Base-by-base conservation (phyloP, 2,329 filamentous ascomycete species). In the Sporothrix globosa region DNA sequence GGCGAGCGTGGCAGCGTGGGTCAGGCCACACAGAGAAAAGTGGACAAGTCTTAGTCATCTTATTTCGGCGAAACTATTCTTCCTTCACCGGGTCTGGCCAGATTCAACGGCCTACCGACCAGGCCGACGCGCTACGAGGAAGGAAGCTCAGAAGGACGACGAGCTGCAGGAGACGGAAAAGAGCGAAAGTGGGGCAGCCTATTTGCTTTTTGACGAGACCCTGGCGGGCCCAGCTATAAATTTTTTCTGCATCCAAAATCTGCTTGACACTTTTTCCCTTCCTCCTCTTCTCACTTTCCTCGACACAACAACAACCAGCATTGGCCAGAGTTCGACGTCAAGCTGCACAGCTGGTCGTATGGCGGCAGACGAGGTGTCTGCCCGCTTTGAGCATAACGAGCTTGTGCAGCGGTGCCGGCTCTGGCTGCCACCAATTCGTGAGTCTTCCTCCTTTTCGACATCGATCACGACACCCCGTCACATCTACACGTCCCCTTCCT, bases 191-290 rank as follows among this genome's bases (percentile, higher is more conserved):
- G 63, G 34, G 50, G 65, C 65, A 19, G 30, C 44, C 44, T 13
- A 41, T 69, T 69, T 69, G n/a, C 53, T 46, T 67, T n/a, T 67
- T n/a, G 61, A 27, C 53, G 44, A 46, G 21, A 30, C 10, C 11
- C 11, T 13, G 17, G 14, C 41, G 41, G 14, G 41, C 5, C 39
- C 14, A 44, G 63, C 70, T 72, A 72, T 72, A 72, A 72, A 72
- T 68, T 68, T 72, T 72, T 67, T 69, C 53, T 24, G 48, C 65
- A 48, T 46, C 19, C 52, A 19, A 19, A 11, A 34, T 52, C 44
- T 50, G 44, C 61, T n/a, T 56, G 41, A 2, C 9, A 7, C 19
- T 24, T n/a, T n/a, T 66, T 41, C 10, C 30, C 56, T 65, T 48
- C 66, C 41, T 44, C n/a, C 14, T 63, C 39, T 44, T 44, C 39